Evolutionary conservation across 2,329 filamentous ascomycete genomes (phyloP).

Genomic region (Neofusicoccum umdonicola): DNA sequence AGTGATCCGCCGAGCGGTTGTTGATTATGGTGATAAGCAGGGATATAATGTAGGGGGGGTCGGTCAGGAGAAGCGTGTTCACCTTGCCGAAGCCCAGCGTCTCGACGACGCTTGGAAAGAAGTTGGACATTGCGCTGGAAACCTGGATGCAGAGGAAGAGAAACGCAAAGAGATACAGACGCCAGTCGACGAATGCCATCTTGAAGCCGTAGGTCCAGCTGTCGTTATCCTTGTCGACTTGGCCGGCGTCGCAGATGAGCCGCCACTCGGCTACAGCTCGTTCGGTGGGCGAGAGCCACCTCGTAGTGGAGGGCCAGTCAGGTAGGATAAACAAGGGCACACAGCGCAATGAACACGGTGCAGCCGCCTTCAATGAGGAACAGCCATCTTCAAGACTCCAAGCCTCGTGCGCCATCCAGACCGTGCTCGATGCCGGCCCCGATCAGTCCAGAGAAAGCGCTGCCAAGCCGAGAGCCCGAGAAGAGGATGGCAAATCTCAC

Average conservation of each 20-base stretch:
- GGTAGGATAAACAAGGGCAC: too few species aligned
- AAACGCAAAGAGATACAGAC: neutral
- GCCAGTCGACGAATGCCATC: neutral
- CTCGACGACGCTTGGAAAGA: constrained; percentile 35
- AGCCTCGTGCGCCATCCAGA: too few species aligned
- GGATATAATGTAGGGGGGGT: constrained; percentile 21
- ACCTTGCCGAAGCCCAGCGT: constrained; percentile 37
- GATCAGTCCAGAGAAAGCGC: too few species aligned
- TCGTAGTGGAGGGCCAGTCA: too few species aligned
- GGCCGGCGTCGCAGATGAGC: neutral
- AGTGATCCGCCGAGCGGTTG: constrained; percentile 29
- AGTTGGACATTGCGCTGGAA: constrained; percentile 26
- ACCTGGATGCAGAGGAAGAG: constrained; percentile 24
- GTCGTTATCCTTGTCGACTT: neutral
- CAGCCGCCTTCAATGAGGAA: too few species aligned
- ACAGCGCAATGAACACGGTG: too few species aligned
- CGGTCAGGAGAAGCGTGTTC: constrained; percentile 32
- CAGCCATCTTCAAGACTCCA: too few species aligned
- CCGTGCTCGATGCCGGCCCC: too few species aligned
- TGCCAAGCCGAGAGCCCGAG: too few species aligned
- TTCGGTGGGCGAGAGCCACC: neutral
- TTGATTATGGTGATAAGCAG: constrained; percentile 25
- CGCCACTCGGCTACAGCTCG: neutral
- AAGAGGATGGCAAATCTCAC: too few species aligned
- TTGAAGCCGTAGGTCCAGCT: too few species aligned